Percentiles rank a stretch among this genome's conserved stretches.
phyloP scores from a whole-genome alignment of 345 rosid species.

The Eucalyptus shirleyi region DNA sequence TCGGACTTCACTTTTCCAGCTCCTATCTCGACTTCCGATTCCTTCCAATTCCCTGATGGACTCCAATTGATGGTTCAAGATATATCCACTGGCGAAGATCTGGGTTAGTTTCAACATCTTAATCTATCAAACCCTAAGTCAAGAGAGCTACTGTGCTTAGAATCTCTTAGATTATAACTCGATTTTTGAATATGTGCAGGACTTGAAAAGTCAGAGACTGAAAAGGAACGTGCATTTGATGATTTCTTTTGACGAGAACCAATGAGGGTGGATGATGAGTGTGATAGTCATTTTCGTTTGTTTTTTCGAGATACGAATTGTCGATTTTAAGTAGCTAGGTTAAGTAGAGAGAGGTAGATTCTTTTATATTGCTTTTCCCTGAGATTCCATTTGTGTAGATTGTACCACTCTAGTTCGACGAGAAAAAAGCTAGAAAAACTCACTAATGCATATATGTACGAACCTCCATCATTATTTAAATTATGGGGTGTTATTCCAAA shows the following conservation, averaged over 20 bases:
- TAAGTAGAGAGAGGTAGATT: background rate
- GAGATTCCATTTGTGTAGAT: background rate
- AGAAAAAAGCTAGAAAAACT: background rate
- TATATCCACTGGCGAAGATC: constrained; percentile 28
- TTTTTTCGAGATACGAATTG: background rate
- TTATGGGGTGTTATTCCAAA: background rate
- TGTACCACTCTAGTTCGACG: background rate
- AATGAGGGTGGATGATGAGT: background rate
- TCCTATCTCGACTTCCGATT: constrained; percentile 18
- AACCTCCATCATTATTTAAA: background rate
- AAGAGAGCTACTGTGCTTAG: background rate
- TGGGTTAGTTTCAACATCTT: constrained; percentile 27
- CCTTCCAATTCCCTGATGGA: constrained; percentile 6
- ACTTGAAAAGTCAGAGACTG: constrained; percentile 27
- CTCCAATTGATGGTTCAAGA: constrained; percentile 43
- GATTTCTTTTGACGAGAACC: constrained; percentile 59
- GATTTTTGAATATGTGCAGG: constrained; percentile 35
- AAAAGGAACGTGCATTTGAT: constrained; percentile 67
- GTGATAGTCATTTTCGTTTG: background rate
- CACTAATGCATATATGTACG: background rate
- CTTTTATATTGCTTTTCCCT: background rate
- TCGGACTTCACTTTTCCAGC: constrained; percentile 63
- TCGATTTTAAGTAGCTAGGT: background rate
- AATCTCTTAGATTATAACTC: background rate
- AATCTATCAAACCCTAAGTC: background rate